These are phyloP conservation scores for Auriscalpium microsporum DNA, from an alignment of 768 basidiomycete genomes.

Conservation along the genomic window DNA sequence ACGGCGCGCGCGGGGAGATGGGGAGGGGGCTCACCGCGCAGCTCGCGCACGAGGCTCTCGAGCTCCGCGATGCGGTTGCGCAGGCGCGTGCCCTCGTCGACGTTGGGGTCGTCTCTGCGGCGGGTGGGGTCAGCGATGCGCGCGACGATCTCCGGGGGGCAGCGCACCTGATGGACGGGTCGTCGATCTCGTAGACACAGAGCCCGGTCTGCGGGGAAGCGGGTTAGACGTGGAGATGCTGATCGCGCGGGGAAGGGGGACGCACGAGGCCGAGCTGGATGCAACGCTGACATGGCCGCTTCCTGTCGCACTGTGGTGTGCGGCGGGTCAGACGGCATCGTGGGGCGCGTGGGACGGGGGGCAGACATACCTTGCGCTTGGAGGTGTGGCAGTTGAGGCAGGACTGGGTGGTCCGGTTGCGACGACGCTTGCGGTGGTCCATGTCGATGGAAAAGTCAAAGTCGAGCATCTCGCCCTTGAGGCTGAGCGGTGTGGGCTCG, in stretches of 20 bases:
- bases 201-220: constrained; percentile 62
- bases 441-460: constrained; percentile 50
- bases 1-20: not conserved
- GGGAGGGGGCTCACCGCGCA: constrained; percentile 48
- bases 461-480: constrained; percentile 38
- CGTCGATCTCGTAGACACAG: constrained; percentile 92
- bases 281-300: constrained; percentile 84
- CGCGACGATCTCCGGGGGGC: not conserved
- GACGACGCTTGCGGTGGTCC: constrained; percentile 74
- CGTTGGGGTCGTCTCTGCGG: constrained; percentile 70
- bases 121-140: not conserved
- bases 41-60: constrained; percentile 83
- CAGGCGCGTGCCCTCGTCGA: constrained; percentile 82
- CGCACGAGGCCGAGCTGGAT: constrained; percentile 80
- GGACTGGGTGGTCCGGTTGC: constrained; percentile 88
- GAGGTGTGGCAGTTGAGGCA: constrained; percentile 88
- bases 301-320: constrained; percentile 69
- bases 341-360: constrained; percentile 2
- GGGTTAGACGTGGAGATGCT: constrained; percentile 10
- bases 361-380: constrained; percentile 68
- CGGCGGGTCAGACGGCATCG: constrained; percentile 5
- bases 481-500: not conserved
- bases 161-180: constrained; percentile 66
- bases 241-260: not conserved
- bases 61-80: constrained; percentile 87